phyloP scores from a whole-genome alignment of 2,329 filamentous ascomycete genomes.

The Epichloe elymi region DNA sequence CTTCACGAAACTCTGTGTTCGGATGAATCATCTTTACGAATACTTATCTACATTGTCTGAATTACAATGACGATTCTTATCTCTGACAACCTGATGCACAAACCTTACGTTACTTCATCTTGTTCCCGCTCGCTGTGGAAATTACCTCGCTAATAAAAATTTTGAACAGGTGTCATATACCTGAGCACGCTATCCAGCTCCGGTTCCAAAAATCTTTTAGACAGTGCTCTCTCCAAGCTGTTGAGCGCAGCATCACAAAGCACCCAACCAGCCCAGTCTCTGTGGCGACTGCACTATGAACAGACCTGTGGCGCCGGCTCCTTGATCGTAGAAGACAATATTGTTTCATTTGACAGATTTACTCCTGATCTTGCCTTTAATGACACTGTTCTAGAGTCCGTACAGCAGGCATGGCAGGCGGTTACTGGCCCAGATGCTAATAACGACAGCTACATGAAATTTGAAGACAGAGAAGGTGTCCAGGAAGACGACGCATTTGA shows the following conservation, averaged over 20 bases:
- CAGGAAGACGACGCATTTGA: conserved; percentile 44
- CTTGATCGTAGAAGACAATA: conserved; percentile 23
- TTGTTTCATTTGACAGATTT: conserved; percentile 44
- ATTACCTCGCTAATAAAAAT: conserved; percentile 19
- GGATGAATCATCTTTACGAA: conserved; percentile 74
- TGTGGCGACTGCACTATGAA: conserved; percentile 45
- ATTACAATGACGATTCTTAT: conserved; percentile 68
- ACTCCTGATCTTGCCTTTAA: conserved; percentile 60
- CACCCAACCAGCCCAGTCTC: conserved; percentile 17
- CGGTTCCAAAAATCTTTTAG: conserved; percentile 24
- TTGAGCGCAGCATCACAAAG: conserved; percentile 18
- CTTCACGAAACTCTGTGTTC: conserved; percentile 32
- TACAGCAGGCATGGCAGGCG: conserved; percentile 56
- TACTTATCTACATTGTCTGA: conserved; percentile 99
- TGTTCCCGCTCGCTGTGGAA: neutral
- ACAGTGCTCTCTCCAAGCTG: conserved; percentile 28
- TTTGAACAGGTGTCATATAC: conserved; percentile 20
- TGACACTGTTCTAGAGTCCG: conserved; percentile 52
- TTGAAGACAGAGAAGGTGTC: conserved; percentile 57
- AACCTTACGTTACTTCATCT: conserved; percentile 8
- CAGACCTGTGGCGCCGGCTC: conserved; percentile 24
- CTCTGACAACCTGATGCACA: conserved; percentile 80
- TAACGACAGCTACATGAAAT: conserved; percentile 55
- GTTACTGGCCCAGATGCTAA: conserved; percentile 38
- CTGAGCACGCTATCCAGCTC: conserved; percentile 23